A percentile compares a stretch with the other conserved stretches of the same genome.
phyloP scores from a whole-genome alignment of 2,329 filamentous ascomycete species.

The Aspergillus uvarum region DNA sequence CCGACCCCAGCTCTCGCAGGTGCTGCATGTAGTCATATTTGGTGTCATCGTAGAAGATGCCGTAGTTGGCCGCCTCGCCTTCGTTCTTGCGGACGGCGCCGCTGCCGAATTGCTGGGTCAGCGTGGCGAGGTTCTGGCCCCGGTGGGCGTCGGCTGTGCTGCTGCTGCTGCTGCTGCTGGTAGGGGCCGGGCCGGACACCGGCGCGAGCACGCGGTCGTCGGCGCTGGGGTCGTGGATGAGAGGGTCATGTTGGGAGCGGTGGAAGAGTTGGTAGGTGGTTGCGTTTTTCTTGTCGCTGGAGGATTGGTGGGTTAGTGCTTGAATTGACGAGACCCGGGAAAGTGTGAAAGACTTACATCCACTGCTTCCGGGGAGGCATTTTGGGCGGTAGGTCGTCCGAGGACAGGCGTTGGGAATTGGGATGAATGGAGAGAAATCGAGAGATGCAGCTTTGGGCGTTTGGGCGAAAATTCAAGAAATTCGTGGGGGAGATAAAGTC shows the following conservation, averaged over 20 bases:
- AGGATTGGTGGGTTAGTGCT: conserved; percentile 25
- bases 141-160: conserved; percentile 36
- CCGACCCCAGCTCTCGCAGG: conserved; percentile 79
- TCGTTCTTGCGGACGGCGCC: conserved; percentile 77
- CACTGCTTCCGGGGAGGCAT: conserved; percentile 75
- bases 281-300: conserved; percentile 83
- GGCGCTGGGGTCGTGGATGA: conserved; percentile 87
- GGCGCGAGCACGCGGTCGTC: conserved; percentile 89
- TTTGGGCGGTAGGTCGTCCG: conserved; percentile 36
- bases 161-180: conserved; percentile 16
- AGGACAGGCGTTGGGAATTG: neutral
- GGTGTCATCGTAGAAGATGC: conserved; percentile 91
- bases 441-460: neutral
- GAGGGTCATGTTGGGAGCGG: conserved; percentile 93
- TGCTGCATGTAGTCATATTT: conserved; percentile 99
- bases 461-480: neutral
- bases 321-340: neutral
- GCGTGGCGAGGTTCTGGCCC: conserved; percentile 68
- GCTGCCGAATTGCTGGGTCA: conserved; percentile 71
- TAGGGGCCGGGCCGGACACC: conserved; percentile 43
- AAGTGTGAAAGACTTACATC: conserved; percentile 56
- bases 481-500: neutral
- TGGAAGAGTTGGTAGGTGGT: conserved; percentile 93
- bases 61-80: conserved; percentile 91
- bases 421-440: conserved; percentile 1